These are phyloP conservation scores for Rhododendron molle DNA, from an alignment of 148 eudicot genomes.

Conservation along the genomic window DNA sequence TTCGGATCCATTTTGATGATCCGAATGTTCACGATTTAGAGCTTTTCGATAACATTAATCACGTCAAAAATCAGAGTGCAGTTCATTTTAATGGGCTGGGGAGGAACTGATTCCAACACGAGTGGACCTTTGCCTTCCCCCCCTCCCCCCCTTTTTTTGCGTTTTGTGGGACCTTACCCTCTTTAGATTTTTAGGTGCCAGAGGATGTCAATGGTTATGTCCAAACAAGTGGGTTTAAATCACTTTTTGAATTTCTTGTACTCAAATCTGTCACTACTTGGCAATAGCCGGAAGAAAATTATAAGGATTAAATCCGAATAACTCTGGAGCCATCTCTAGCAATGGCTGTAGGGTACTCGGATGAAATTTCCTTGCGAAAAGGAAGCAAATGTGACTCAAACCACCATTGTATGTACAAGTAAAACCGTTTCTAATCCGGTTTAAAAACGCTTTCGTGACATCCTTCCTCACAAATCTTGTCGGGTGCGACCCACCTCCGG, in stretches of 20 bases:
- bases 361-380: slow-evolving; percentile 57
- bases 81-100: no score
- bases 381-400: slow-evolving; percentile 29
- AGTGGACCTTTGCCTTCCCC: neutral
- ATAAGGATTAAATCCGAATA: slow-evolving; percentile 28
- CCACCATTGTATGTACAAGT: slow-evolving; percentile 36
- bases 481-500: slow-evolving; percentile 47
- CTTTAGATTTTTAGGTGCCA: no score
- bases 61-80: no score
- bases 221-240: neutral
- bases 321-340: slow-evolving; percentile 31
- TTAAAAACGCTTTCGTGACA: slow-evolving; percentile 26
- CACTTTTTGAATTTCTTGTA: neutral
- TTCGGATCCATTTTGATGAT: no score
- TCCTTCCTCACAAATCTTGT: slow-evolving; percentile 27
- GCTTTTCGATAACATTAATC: no score
- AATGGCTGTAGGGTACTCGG: slow-evolving; percentile 39
- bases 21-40: no score
- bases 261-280: neutral
- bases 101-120: no score
- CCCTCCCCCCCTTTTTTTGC: no score
- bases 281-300: neutral
- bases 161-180: no score
- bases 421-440: slow-evolving; percentile 21
- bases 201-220: no score